Conservation (phyloP, 2,329 filamentous ascomycete genomes). For the Metarhizium humberi region DNA sequence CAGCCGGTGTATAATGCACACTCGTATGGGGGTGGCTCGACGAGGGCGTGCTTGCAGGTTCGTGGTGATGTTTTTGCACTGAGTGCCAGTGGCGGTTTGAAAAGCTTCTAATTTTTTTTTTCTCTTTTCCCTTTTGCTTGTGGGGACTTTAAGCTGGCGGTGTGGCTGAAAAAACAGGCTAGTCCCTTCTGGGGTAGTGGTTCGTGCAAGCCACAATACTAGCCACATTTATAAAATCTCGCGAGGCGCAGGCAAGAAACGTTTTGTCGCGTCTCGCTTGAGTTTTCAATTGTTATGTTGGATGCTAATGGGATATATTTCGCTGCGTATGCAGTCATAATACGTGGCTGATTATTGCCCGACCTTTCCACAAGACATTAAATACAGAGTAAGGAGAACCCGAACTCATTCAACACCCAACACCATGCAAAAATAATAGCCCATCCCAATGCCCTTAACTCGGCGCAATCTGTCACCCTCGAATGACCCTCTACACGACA, state of each 20-base stretch:
- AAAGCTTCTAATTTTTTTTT: constrained; percentile 14
- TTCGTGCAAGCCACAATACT: constrained; percentile 2
- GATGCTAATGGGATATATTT: too few relatives aligned
- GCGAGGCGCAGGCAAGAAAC: too few relatives aligned
- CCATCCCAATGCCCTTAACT: neutral
- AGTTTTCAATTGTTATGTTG: too few relatives aligned
- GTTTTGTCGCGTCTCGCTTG: too few relatives aligned
- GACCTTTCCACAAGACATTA: too few relatives aligned
- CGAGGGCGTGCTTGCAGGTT: constrained; percentile 11
- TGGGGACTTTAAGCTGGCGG: constrained; percentile 9
- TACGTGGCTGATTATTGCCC: neutral
- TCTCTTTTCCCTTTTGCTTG: constrained; percentile 1
- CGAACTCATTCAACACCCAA: neutral
- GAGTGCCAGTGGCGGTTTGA: constrained; percentile 6
- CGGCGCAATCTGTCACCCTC: neutral
- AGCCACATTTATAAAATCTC: constrained; percentile 5
- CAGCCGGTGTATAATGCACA: constrained; percentile 7
- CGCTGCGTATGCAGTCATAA: neutral
- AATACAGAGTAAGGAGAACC: neutral
- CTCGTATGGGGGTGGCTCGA: constrained; percentile 12
- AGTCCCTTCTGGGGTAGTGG: neutral
- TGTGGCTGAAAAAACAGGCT: constrained; percentile 8
- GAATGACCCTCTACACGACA: neutral
- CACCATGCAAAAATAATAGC: constrained; percentile 1
- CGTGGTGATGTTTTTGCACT: constrained; percentile 9